phyloP scores from a whole-genome alignment of 1,139 yeast species.

The Geotrichum candidum region DNA sequence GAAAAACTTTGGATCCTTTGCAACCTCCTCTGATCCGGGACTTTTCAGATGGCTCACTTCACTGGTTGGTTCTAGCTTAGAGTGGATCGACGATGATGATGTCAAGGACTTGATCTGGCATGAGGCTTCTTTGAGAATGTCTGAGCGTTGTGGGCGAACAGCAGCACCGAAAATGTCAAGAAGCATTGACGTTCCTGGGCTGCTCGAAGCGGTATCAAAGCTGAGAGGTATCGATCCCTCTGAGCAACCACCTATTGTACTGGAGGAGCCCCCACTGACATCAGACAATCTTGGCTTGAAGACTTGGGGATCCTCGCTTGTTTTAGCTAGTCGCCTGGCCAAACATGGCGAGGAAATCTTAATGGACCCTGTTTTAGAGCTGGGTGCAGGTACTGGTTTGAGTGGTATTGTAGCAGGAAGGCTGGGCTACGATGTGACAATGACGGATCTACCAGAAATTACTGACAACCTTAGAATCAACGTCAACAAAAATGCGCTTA shows the following conservation, averaged over 20 bases:
- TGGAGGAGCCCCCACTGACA: constrained; percentile 81
- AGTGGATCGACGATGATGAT: constrained; percentile 42
- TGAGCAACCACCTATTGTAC: constrained; percentile 31
- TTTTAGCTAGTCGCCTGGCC: constrained; percentile 54
- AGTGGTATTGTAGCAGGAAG: constrained; percentile 62
- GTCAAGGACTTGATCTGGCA: constrained; percentile 44
- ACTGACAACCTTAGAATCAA: constrained; percentile 60
- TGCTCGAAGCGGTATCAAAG: constrained; percentile 13
- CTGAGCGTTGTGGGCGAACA: constrained; percentile 81
- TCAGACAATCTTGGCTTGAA: constrained; percentile 83
- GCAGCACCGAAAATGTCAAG: constrained; percentile 72
- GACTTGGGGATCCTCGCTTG: constrained; percentile 91
- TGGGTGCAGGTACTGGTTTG: constrained; percentile 93
- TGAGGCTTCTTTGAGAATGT: constrained; percentile 57
- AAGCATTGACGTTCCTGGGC: constrained; percentile 32
- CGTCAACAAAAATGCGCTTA: constrained; percentile 45
- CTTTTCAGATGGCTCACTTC: constrained; percentile 59
- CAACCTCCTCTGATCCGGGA: constrained; percentile 22
- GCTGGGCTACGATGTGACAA: constrained; percentile 45
- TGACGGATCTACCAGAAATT: constrained; percentile 80
- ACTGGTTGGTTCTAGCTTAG: constrained; percentile 52
- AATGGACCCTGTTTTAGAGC: constrained; percentile 54
- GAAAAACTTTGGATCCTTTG: constrained; percentile 46
- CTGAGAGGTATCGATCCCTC: constrained; percentile 23
- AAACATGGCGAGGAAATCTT: constrained; percentile 22